phyloP scores from a whole-genome alignment of 179 eudicot species.

The Pouteria campechiana region DNA sequence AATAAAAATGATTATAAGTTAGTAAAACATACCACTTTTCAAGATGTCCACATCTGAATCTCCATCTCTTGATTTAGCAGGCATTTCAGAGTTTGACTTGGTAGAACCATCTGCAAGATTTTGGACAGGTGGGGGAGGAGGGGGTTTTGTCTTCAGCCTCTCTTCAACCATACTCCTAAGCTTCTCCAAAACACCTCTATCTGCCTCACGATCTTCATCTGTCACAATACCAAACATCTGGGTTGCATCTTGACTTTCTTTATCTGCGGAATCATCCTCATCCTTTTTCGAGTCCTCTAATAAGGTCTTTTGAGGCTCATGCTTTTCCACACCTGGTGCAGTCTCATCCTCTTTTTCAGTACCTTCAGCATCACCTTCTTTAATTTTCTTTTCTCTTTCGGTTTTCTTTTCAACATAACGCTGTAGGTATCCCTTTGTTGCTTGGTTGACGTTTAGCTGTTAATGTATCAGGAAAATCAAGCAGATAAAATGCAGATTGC shows the following conservation, averaged over 20 bases:
- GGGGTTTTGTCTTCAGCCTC: slow-evolving; percentile 74
- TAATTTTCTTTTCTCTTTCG: slow-evolving; percentile 29
- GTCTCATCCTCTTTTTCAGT: slow-evolving; percentile 40
- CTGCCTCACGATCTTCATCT: slow-evolving; percentile 75
- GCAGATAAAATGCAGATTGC: neutral
- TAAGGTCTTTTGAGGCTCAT: slow-evolving; percentile 35
- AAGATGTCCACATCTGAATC: slow-evolving; percentile 50
- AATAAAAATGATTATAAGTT: too few species aligned
- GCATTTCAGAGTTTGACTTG: slow-evolving; percentile 45
- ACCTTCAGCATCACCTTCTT: slow-evolving; percentile 38
- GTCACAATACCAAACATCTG: slow-evolving; percentile 69
- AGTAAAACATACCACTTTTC: slow-evolving; percentile 41
- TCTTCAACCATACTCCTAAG: slow-evolving; percentile 62
- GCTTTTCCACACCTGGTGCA: slow-evolving; percentile 28
- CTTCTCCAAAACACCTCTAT: slow-evolving; percentile 61
- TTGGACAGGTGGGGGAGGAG: slow-evolving; percentile 52
- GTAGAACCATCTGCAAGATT: slow-evolving; percentile 28
- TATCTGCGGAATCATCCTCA: slow-evolving; percentile 29
- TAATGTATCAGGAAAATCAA: slow-evolving; percentile 4
- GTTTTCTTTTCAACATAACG: slow-evolving; percentile 70
- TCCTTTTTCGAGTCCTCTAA: slow-evolving; percentile 53
- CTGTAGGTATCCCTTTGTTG: slow-evolving; percentile 63
- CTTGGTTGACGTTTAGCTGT: slow-evolving; percentile 71
- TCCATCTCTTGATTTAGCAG: slow-evolving; percentile 57
- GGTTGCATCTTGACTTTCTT: slow-evolving; percentile 41